Base-by-base conservation (phyloP, 768 basidiomycete species). In the Phanerochaete carnosa region DNA sequence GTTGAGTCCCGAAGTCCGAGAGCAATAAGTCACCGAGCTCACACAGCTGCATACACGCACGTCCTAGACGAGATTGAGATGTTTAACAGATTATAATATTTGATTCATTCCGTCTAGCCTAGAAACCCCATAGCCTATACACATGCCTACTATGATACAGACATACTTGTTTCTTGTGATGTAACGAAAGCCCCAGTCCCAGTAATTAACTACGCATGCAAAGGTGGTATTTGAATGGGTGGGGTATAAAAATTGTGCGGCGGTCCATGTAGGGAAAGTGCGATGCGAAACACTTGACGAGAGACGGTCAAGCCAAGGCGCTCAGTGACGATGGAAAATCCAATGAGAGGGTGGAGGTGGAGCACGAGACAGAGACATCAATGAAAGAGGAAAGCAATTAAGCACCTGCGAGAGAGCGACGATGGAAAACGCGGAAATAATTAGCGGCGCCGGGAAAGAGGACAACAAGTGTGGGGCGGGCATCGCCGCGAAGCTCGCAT, bases 141-240 rank as follows among this genome's bases (percentile, higher is more conserved):
- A n/a, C 39, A 43, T 43, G 39, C 39, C 39, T 43, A 43, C 39
- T 43, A 43, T 43, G 39, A 43, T 43, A 43, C 39, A 43, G 39
- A 43, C 39, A 55, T 55, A 55, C 13, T 28, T 32, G 25, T 60
- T 30, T 47, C 26, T 45, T 30, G 29, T 55, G n/a, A 23, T 53
- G 23, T 25, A n/a, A 22, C 26, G 30, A 19, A 33, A 55, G 30
- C 37, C 53, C 53, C 53, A 39, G 37, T 37, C 53, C 53, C 53
- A 37, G 53, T 55, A 33, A 55, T 55, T 55, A 55, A 33, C 32
- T 26, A 25, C 30, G 53, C 47, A 49, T 9, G 47, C 47, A 23
- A 52, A 25, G 50, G 53, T 22, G 53, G 53, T 55, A 55, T 55
- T 55, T 43, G 53, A 9, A 25, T 39, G 53, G 53, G 53, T 55